Percentiles rank a stretch among this genome's conserved stretches.
Conservation (phyloP, 768 basidiomycete species). For the Coprinopsis cinerea region DNA sequence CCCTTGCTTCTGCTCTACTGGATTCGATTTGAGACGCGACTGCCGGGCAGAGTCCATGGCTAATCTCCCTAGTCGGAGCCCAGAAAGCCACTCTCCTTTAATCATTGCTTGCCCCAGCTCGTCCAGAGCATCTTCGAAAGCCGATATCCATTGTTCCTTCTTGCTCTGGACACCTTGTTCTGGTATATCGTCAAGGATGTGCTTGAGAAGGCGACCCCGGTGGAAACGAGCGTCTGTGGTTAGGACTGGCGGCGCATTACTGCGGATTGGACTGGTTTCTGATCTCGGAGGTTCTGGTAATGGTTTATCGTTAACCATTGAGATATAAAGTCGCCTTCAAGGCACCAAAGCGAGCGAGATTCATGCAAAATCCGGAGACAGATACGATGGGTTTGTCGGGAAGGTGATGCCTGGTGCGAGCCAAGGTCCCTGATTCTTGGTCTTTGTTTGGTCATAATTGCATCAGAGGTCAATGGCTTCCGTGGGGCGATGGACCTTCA, state of each 20-base stretch:
- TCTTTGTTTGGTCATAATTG: background rate
- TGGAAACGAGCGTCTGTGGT: constrained; percentile 36
- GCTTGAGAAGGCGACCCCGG: constrained; percentile 33
- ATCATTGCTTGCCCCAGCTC: constrained; percentile 35
- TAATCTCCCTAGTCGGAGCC: constrained; percentile 30
- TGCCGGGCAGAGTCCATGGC: constrained; percentile 11
- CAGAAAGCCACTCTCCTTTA: constrained; percentile 42
- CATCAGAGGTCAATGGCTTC: background rate
- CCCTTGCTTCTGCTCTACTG: constrained; percentile 12
- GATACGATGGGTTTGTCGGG: background rate
- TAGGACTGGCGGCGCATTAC: constrained; percentile 21
- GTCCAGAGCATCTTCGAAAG: constrained; percentile 43
- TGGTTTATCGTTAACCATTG: constrained; percentile 30
- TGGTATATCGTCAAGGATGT: constrained; percentile 33
- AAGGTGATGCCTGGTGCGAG: background rate
- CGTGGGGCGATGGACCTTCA: too few species aligned
- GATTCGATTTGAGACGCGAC: constrained; percentile 7
- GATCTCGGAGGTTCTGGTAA: constrained; percentile 25
- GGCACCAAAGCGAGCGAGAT: background rate
- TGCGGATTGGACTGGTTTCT: background rate
- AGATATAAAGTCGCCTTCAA: constrained; percentile 1
- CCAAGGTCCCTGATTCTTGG: too few species aligned
- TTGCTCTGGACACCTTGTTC: constrained; percentile 24
- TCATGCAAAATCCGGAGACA: background rate
- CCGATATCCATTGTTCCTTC: constrained; percentile 37